Percentiles rank a stretch among this genome's conserved stretches.
phyloP scores from a whole-genome alignment of 2,329 filamentous ascomycete species.

The Aspergillus ochraceus region DNA sequence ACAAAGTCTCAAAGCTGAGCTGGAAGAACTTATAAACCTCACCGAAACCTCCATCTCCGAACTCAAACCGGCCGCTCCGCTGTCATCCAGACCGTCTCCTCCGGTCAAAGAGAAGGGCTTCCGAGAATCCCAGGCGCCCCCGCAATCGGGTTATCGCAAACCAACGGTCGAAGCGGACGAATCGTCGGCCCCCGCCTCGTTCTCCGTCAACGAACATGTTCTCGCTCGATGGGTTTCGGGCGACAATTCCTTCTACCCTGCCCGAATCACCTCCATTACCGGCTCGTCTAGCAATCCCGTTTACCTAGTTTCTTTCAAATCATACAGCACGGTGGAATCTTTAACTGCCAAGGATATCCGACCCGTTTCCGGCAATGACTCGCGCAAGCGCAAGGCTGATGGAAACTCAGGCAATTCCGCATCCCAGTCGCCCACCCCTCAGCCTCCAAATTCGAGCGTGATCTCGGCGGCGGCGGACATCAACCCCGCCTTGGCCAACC shows the following conservation, averaged over 20 bases:
- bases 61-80: constrained; percentile 62
- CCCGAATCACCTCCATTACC: constrained; percentile 89
- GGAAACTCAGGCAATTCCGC: constrained; percentile 59
- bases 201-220: constrained; percentile 85
- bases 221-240: constrained; percentile 88
- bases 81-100: constrained; percentile 49
- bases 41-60: constrained; percentile 80
- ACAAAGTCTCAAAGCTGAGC: constrained; percentile 73
- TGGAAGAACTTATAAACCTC: constrained; percentile 77
- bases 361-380: constrained; percentile 66
- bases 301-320: constrained; percentile 94
- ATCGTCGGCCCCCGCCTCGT: constrained; percentile 56
- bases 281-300: constrained; percentile 88
- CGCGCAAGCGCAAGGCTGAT: constrained; percentile 84
- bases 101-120: constrained; percentile 73
- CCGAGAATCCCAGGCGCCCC: constrained; percentile 76
- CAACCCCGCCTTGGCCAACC: constrained; percentile 63
- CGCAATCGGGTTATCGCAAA: constrained; percentile 60
- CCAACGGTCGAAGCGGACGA: constrained; percentile 53
- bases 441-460: constrained; percentile 51
- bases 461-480: constrained; percentile 68
- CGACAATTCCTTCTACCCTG: constrained; percentile 87
- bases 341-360: constrained; percentile 80
- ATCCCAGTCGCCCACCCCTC: constrained; percentile 42
- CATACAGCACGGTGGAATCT: constrained; percentile 78